Percentiles rank a stretch among this genome's conserved stretches.
Conservation (phyloP, 2,329 filamentous ascomycete species). For the Diatrype stigma region DNA sequence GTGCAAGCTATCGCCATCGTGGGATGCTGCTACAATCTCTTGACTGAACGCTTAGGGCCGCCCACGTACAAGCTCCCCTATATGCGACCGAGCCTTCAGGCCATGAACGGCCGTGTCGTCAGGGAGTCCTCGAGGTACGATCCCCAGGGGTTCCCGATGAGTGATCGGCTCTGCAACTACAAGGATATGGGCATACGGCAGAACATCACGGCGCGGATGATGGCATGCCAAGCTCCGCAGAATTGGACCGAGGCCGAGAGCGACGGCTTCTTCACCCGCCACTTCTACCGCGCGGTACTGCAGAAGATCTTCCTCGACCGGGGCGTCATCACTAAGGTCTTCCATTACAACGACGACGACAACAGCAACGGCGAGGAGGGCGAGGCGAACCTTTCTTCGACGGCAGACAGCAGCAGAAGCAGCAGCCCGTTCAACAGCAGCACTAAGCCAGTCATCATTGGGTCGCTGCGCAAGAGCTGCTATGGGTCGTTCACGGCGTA, state of each 20-base stretch:
- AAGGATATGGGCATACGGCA: conserved; percentile 65
- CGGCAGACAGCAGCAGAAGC: no score
- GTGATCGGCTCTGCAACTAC: conserved; percentile 59
- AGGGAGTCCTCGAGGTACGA: conserved; percentile 71
- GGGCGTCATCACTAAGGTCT: conserved; percentile 67
- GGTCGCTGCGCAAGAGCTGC: conserved; percentile 74
- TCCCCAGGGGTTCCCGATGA: conserved; percentile 93
- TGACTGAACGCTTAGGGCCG: conserved; percentile 84
- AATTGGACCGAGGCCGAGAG: conserved; percentile 87
- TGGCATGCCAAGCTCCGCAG: conserved; percentile 91
- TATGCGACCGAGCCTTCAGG: conserved; percentile 64
- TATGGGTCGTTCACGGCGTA: conserved; percentile 74
- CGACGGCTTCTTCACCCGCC: conserved; percentile 82
- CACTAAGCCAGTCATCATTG: conserved; percentile 80
- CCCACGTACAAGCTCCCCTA: conserved; percentile 81
- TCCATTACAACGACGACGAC: conserved; percentile 35
- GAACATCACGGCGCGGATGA: conserved; percentile 96
- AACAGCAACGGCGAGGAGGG: conserved; percentile 18
- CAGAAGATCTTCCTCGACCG: conserved; percentile 90
- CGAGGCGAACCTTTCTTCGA: conserved; percentile 8
- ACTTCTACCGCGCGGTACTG: conserved; percentile 86
- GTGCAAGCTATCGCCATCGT: conserved; percentile 92
- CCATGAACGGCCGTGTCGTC: conserved; percentile 63
- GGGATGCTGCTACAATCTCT: conserved; percentile 95
- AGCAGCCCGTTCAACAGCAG: conserved; percentile 49